phyloP scores from a whole-genome alignment of 257 asterid genomes.

The Solanum ahanhuiri region DNA sequence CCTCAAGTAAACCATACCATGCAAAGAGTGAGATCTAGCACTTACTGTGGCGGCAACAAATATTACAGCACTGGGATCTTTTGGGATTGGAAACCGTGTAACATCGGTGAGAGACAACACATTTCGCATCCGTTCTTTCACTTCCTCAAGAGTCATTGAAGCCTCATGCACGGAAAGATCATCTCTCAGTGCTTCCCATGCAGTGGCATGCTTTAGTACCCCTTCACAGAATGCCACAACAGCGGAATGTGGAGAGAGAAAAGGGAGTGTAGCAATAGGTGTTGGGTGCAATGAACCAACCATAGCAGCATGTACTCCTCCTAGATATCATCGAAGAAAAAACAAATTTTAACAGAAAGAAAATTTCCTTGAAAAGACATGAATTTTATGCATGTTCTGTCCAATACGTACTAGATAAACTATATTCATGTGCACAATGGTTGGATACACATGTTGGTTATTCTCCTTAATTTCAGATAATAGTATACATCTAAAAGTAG shows the following conservation, averaged over 20 bases:
- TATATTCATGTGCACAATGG: background rate
- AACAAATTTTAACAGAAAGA: background rate
- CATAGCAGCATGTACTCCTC: constrained; percentile 99
- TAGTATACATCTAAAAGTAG: background rate
- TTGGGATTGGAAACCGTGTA: constrained; percentile 87
- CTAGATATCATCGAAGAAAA: constrained; percentile 27
- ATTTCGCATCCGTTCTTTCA: constrained; percentile 71
- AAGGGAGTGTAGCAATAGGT: constrained; percentile 87
- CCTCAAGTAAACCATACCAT: background rate
- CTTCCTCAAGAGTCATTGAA: constrained; percentile 66
- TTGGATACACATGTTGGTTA: background rate
- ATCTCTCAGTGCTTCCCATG: constrained; percentile 90
- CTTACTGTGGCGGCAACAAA: constrained; percentile 93
- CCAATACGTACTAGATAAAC: background rate
- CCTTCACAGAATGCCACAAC: constrained; percentile 98
- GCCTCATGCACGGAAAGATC: constrained; percentile 49
- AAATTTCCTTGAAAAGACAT: background rate
- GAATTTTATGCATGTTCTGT: background rate
- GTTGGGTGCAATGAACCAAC: constrained; percentile 92
- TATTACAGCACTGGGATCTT: constrained; percentile 72
- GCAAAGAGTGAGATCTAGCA: constrained; percentile 1
- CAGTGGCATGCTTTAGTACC: constrained; percentile 80
- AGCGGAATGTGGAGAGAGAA: constrained; percentile 95
- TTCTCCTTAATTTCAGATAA: background rate
- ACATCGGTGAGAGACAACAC: constrained; percentile 91